Base-by-base conservation (phyloP, 1,139 yeast species). In the Suhomyces bribrorum region DNA sequence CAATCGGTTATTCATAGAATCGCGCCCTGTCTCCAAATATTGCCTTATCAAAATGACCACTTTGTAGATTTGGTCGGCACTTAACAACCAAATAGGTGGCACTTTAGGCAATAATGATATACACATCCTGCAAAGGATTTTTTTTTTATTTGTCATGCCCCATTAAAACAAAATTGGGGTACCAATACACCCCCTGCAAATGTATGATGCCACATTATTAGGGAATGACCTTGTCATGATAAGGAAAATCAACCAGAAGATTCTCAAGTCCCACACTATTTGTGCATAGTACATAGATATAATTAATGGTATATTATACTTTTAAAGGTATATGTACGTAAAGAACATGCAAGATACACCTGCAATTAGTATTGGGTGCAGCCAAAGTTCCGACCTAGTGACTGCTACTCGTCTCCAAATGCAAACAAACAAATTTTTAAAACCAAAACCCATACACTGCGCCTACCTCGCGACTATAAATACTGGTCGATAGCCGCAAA, bases 401-500 rank as follows among this genome's bases (percentile, higher is more conserved):
- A 27, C 14, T n/a, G 11, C 8, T n/a, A 20, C 23, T 32, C 31
- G 31, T 33, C 32, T 31, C 23, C 29, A 12, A 27, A 23, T 28
- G 18, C 39, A 36, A 36, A 36, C 36, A 36, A 26, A 29, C 12
- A 30, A 26, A 31, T 27, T 36, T 28, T 36, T 35, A 27, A 22
- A 22, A n/a, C n/a, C n/a, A n/a, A n/a, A n/a, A n/a, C n/a, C 34
- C 32, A 27, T 31, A 31, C 16, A 23, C 39, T 36, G 39, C 39
- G 39, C 39, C 39, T 27, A 31, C 34, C 26, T 24, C 20, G 22
- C 32, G 30, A 31, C 35, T 36, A 36, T 36, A 22, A 31, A 36
- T 31, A 36, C 22, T 18, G 11, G 35, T 31, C 32, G 12, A 31
- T 36, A 31, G 32, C 39, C 39, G 39, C 39, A 36, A 36, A 28